Base-by-base conservation (phyloP, 768 basidiomycete genomes). In the Amanita subjunquillea region DNA sequence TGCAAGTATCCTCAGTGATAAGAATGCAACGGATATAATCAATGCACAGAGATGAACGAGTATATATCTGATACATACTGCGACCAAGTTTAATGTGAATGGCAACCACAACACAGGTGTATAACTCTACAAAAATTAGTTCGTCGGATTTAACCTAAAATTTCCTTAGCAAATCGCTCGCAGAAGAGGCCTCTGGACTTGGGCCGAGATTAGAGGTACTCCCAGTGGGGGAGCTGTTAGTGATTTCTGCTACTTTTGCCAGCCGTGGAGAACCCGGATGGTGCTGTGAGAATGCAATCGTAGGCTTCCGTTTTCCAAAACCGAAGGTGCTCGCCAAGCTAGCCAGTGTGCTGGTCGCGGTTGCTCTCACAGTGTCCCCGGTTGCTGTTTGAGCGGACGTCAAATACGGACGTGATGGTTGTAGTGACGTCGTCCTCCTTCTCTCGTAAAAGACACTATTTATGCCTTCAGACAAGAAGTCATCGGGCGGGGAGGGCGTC, bases 51-150 rank as follows among this genome's bases (percentile, higher is more conserved):
- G 79, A 54, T 77, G 69, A 64, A 92, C 84, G 68, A 32, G 10
- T 32, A 80, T 86, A 75, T 91, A 88, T 51, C 91, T 61, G 57
- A 76, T 85, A 72, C 89, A 83, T 88, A 6, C 29, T 73, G 91
- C 91, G 58, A 89, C 89, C 65, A 91, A 88, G 53, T 29, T 29
- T 1, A 45, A 45, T 45, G 27, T n/a, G 13, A n/a, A 45, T 29
- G n/a, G 44, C n/a, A 17, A 46, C 23, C 17, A n/a, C 44, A 46
- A 30, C 29, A 46, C 34, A 46, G 8, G 8, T 30, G 9, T 30
- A 29, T 13, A 15, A 44, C 42, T 44, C 25, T 29, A 17, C 20
- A 12, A 23, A 32, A 47, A 47, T 47, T 45, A 23, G 36, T 29
- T 3, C 20, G 17, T 23, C 20, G 12, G 20, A 32, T 48, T 32